Conservation (phyloP, 2,329 filamentous ascomycete species). For the Uncinocarpus reesii region DNA sequence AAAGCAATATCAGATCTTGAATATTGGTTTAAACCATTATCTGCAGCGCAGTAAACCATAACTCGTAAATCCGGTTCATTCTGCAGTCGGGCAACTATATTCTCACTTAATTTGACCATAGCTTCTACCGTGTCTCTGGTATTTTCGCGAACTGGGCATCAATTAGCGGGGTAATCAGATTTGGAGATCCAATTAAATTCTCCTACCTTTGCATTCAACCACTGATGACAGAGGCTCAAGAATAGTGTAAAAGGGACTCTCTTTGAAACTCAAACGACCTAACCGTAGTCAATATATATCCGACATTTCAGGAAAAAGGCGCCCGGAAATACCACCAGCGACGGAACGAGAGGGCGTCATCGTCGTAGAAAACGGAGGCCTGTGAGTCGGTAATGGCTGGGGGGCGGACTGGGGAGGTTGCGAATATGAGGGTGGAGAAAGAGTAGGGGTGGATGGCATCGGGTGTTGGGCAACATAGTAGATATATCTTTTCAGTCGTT, state of each 20-base stretch:
- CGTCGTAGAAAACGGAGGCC: slow-evolving; percentile 22
- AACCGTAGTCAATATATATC: slow-evolving; percentile 25
- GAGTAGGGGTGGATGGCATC: slow-evolving; percentile 17
- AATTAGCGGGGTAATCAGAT: slow-evolving; percentile 4
- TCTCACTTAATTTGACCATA: slow-evolving; percentile 47
- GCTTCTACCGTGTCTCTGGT: slow-evolving; percentile 51
- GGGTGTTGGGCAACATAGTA: slow-evolving; percentile 20
- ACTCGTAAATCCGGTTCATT: slow-evolving; percentile 56
- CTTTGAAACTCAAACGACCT: slow-evolving; percentile 51
- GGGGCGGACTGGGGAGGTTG: slow-evolving; percentile 22
- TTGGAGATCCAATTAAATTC: slow-evolving; percentile 9
- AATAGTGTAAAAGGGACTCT: slow-evolving; percentile 77
- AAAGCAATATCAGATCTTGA: slow-evolving; percentile 64
- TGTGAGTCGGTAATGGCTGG: slow-evolving; percentile 19
- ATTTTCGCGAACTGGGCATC: slow-evolving; percentile 44
- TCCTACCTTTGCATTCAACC: slow-evolving; percentile 62
- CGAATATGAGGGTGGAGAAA: slow-evolving; percentile 18
- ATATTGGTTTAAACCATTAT: slow-evolving; percentile 49
- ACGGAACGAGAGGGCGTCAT: slow-evolving; percentile 26
- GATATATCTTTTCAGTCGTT: slow-evolving; percentile 27
- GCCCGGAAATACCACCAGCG: slow-evolving; percentile 17
- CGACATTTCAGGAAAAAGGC: background rate
- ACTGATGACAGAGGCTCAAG: slow-evolving; percentile 54
- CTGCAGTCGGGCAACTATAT: slow-evolving; percentile 47
- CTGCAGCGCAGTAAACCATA: slow-evolving; percentile 72